These are phyloP conservation scores for Galeopsis tetrahit DNA, from an alignment of 257 asterid genomes.

Conservation along the genomic window DNA sequence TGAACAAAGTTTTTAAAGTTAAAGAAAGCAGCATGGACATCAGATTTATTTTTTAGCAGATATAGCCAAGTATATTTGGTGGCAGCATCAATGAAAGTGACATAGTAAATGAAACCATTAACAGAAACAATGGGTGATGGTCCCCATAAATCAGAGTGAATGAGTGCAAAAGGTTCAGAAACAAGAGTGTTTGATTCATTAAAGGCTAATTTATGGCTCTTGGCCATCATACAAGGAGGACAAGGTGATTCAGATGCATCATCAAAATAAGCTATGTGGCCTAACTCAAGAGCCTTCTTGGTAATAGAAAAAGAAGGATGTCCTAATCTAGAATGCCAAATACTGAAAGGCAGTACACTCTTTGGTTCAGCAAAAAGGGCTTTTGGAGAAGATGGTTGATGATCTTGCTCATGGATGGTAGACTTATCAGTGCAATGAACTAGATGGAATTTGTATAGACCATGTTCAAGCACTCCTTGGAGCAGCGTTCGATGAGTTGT, in stretches of 20 bases:
- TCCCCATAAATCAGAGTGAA: background rate
- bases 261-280: too few relatives aligned
- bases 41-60: too few relatives aligned
- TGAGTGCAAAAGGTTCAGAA: background rate
- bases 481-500: background rate
- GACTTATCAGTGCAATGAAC: too few relatives aligned
- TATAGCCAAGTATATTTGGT: background rate
- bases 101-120: background rate
- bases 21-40: background rate
- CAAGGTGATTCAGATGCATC: background rate
- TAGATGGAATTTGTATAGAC: background rate
- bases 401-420: background rate
- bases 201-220: background rate
- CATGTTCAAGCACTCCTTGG: background rate
- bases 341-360: background rate
- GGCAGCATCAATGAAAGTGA: background rate
- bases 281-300: background rate
- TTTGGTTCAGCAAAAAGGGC: background rate
- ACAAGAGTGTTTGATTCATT: background rate
- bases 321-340: background rate
- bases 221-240: background rate
- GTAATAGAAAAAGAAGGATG: background rate
- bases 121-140: background rate
- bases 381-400: background rate
- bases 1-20: background rate